phyloP scores from a whole-genome alignment of 2,329 filamentous ascomycete genomes.

The Diplodia intermedia region DNA sequence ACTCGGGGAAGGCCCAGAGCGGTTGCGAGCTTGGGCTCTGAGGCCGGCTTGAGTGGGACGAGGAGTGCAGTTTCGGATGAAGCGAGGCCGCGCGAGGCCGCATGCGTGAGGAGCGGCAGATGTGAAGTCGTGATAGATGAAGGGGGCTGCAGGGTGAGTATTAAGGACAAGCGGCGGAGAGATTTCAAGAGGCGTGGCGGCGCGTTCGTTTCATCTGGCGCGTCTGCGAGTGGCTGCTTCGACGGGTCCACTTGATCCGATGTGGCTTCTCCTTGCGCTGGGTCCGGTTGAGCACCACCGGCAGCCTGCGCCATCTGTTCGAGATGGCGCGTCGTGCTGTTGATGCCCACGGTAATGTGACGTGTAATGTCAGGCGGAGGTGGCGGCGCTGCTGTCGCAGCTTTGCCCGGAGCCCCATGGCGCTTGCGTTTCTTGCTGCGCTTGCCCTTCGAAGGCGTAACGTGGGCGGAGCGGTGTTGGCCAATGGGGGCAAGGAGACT shows the following conservation, averaged over 20 bases:
- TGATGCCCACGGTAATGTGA: slow-evolving; percentile 69
- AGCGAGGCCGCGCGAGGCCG: slow-evolving; percentile 46
- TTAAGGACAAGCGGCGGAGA: slow-evolving; percentile 20
- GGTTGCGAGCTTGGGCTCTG: slow-evolving; percentile 63
- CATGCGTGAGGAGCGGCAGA: slow-evolving; percentile 62
- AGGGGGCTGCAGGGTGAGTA: slow-evolving; percentile 31
- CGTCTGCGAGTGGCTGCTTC: slow-evolving; percentile 4
- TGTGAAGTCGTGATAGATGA: slow-evolving; percentile 62
- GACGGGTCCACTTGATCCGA: background rate
- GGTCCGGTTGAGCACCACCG: background rate
- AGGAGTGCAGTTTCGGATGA: slow-evolving; percentile 58
- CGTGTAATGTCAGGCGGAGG: slow-evolving; percentile 60
- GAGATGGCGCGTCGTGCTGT: slow-evolving; percentile 67
- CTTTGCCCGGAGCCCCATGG: slow-evolving; percentile 39
- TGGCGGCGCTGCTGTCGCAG: slow-evolving; percentile 33
- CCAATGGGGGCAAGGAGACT: slow-evolving; percentile 71
- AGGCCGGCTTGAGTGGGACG: slow-evolving; percentile 67
- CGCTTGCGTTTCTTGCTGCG: slow-evolving; percentile 62
- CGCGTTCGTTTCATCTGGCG: slow-evolving; percentile 11
- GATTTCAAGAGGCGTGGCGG: slow-evolving; percentile 1
- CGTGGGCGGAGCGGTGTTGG: slow-evolving; percentile 63
- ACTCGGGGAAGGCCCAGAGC: slow-evolving; percentile 68
- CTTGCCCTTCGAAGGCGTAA: slow-evolving; percentile 67
- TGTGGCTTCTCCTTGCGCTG: background rate
- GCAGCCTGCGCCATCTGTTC: slow-evolving; percentile 48